These are phyloP conservation scores for Paramecium caudatum DNA, from an alignment of 73 alveolate species.

Conservation along the genomic window DNA sequence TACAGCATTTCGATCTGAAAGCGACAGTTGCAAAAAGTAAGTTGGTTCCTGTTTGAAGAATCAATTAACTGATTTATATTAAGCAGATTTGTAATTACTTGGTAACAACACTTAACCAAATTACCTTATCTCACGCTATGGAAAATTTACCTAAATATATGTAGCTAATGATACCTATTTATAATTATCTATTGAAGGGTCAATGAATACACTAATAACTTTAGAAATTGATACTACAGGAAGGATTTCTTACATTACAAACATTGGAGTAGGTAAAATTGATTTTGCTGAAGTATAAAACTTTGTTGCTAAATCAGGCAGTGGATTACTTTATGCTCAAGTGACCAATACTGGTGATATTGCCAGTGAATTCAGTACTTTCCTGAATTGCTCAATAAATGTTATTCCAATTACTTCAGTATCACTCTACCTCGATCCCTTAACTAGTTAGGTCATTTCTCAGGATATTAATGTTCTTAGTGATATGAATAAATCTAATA, in stretches of 20 bases:
- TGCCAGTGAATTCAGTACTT: constrained; percentile 20
- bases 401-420: constrained; percentile 25
- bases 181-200: not conserved
- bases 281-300: constrained; percentile 61
- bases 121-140: constrained; percentile 27
- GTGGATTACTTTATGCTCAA: constrained; percentile 63
- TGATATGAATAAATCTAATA: constrained; percentile 18
- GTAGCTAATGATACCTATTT: not conserved
- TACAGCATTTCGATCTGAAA: constrained; percentile 33
- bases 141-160: not conserved
- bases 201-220: constrained; percentile 29
- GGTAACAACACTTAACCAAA: not conserved
- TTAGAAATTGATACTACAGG: not conserved
- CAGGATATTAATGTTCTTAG: constrained; percentile 12
- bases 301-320: constrained; percentile 41
- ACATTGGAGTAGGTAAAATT: constrained; percentile 17
- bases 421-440: not conserved
- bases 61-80: constrained; percentile 32
- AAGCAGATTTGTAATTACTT: not conserved
- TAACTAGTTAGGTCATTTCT: not conserved
- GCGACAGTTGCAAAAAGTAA: not conserved
- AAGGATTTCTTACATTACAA: not conserved
- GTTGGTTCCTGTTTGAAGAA: constrained; percentile 50
- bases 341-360: constrained; percentile 50
- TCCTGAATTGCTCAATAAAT: constrained; percentile 26